Evolutionary conservation across 805 yeast species (phyloP).

Genomic region (Schwanniomyces yamadae): DNA sequence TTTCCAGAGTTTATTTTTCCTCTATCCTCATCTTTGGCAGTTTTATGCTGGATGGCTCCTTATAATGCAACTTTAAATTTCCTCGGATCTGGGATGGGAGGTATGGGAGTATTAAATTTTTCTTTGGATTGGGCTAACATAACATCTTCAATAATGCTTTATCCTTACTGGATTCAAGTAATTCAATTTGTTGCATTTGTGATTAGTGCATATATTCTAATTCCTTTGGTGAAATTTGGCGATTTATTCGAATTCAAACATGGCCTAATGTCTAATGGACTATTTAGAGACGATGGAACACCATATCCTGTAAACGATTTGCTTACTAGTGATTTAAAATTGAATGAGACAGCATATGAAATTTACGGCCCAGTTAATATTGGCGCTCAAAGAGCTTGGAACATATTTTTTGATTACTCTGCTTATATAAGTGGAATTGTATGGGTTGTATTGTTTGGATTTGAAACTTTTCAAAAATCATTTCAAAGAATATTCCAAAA

Average conservation of each 20-base stretch:
- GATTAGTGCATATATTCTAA: slow-evolving; percentile 42
- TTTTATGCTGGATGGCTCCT: slow-evolving; percentile 48
- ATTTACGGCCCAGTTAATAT: slow-evolving; percentile 41
- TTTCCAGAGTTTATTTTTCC: slow-evolving; percentile 48
- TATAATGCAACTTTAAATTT: slow-evolving; percentile 35
- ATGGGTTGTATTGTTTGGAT: slow-evolving; percentile 39
- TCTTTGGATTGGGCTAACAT: slow-evolving; percentile 51
- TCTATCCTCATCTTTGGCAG: slow-evolving; percentile 44
- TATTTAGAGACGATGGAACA: slow-evolving; percentile 34
- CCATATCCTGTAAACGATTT: slow-evolving; percentile 39
- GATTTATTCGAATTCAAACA: slow-evolving; percentile 21
- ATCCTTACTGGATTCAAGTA: slow-evolving; percentile 49
- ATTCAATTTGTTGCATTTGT: slow-evolving; percentile 45
- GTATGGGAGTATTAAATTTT: slow-evolving; percentile 45
- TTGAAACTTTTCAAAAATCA: slow-evolving; percentile 16
- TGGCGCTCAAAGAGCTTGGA: slow-evolving; percentile 46
- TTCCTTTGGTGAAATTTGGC: slow-evolving; percentile 47
- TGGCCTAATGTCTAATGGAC: slow-evolving; percentile 47
- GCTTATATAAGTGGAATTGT: slow-evolving; percentile 44
- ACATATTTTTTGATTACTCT: slow-evolving; percentile 49
- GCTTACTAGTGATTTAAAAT: slow-evolving; percentile 33
- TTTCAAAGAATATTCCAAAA: slow-evolving; percentile 9
- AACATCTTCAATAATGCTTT: slow-evolving; percentile 45
- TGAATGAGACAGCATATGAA: slow-evolving; percentile 43
- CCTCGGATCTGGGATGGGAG: slow-evolving; percentile 48